These are phyloP conservation scores for Glycine tomentella DNA, from an alignment of 306 rosid genomes.

Conservation along the genomic window DNA sequence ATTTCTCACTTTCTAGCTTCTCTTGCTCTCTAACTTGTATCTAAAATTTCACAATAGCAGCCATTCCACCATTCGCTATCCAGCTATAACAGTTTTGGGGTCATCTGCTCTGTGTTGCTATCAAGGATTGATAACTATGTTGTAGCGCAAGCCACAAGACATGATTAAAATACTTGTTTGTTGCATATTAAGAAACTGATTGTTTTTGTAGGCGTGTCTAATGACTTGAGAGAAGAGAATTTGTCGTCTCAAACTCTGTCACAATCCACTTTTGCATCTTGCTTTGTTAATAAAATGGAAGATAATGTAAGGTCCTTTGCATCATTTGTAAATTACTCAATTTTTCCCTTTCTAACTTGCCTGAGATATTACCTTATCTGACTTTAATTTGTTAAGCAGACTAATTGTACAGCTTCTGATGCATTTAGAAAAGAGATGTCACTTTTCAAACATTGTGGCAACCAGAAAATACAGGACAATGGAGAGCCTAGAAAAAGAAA, in stretches of 20 bases:
- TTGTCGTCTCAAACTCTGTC: conserved; percentile 45
- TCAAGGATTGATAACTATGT: neutral
- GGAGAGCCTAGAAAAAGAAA: conserved; percentile 51
- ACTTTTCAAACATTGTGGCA: conserved; percentile 53
- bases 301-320: conserved; percentile 63
- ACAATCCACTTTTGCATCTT: conserved; percentile 56
- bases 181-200: conserved; percentile 37
- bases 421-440: conserved; percentile 63
- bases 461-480: conserved; percentile 46
- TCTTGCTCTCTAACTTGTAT: neutral
- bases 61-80: neutral
- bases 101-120: neutral
- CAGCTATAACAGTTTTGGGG: neutral
- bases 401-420: conserved; percentile 36
- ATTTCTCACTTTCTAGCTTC: neutral
- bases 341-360: conserved; percentile 35
- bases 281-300: conserved; percentile 59
- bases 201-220: conserved; percentile 57
- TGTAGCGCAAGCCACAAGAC: neutral
- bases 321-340: conserved; percentile 34
- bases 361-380: conserved; percentile 31
- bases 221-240: conserved; percentile 53
- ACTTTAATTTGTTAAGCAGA: conserved; percentile 61
- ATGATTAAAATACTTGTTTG: conserved; percentile 14
- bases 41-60: neutral